Evolutionary conservation across 352 stramenopile species (phyloP), one percentile per base, ranked within the genome.

Genomic region (Globisporangium nodosum): DNA sequence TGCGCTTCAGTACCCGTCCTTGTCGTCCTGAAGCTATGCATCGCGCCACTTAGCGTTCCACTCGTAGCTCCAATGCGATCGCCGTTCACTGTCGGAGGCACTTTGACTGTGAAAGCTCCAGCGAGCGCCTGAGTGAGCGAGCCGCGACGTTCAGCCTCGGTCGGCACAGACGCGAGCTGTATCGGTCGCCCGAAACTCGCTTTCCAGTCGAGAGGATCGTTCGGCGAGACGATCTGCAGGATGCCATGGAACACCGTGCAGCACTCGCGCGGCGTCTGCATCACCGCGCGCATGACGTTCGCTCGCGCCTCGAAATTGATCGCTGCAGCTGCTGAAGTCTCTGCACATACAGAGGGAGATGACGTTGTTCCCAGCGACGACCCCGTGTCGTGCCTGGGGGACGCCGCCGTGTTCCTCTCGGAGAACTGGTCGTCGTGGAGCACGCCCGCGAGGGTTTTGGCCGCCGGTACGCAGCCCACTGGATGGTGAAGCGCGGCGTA

Each of bases 401-500:
- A 48, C 21, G 5, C 21, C 6, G 3, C 4, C 5, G 16, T 16
- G 18, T 49, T 12, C 5, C 30, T 24, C 18, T 18, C 18, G 13
- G 4, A 15, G 6, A 48, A 20, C 3, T 48, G 18, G 27, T 46
- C 15, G 7, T 40, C 24, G 35, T 49, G 47, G 33, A 61, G 21
- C 24, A 61, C 55, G 3, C 11, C 13, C 5, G 39, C 3, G 5
- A 61, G 55, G 0, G 55, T 18, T 5, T 21, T 57, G 85, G 54
- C 87, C 74, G 0, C 80, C 78, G 20, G 53, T 12, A 42, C 49
- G 49, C 4, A 54, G 37, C 1, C 54, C 54, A 59, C 31, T 1
- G 56, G 49, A 11, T 59, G 37, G 6, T 37, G 7, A n/a, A 51
- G 52, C 52, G 35, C 33, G 42, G 52, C 48, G 60, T 49, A 56